Evolutionary conservation across 2,329 filamentous ascomycete species (phyloP), one percentile per base, ranked within the genome.

Genomic region (Eutypa lata): DNA sequence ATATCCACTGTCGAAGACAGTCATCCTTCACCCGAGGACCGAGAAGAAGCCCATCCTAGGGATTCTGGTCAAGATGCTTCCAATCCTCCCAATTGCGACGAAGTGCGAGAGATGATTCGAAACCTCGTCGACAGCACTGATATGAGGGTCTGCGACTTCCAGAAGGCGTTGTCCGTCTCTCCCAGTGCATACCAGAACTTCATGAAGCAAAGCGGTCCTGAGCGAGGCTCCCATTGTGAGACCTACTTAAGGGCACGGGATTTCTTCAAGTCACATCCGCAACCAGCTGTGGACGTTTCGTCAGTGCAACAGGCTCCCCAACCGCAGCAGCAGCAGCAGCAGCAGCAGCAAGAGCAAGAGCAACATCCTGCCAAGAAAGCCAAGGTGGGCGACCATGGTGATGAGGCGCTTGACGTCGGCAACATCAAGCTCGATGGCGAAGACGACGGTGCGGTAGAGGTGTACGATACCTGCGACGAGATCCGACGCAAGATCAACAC

Each of bases 391-490:
- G 31, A 35, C 14, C 7, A 14, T 35, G 31, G 31, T 14, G 31
- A 14, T 35, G 14, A 14, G 8, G 31, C 31, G 31, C 31, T 35
- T 35, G 31, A 35, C 31, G 31, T 35, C 31, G 31, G 65, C 45
- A 56, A 54, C 11, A 65, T 83, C 33, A 37, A 64, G 8, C 70
- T 84, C 0, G 61, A 68, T 0, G 77, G 77, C 61, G 75, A 76
- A 28, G 67, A 68, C n/a, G 62, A 64, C 0, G 73, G 75, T 37
- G 53, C 52, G 0, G 78, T 84, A 5, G 61, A 65, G 0, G 68
- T 84, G 10, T 84, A 71, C 61, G 81, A 86, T 57, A 79, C 75
- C 5, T 86, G 82, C 67, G 78, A 85, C 62, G 78, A 80, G 51
- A 63, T 86, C 24, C 76, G 82, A 28, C 71, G 67, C 55, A 85